Evolutionary conservation across 768 basidiomycete genomes (phyloP).

Genomic region (Vararia minispora): DNA sequence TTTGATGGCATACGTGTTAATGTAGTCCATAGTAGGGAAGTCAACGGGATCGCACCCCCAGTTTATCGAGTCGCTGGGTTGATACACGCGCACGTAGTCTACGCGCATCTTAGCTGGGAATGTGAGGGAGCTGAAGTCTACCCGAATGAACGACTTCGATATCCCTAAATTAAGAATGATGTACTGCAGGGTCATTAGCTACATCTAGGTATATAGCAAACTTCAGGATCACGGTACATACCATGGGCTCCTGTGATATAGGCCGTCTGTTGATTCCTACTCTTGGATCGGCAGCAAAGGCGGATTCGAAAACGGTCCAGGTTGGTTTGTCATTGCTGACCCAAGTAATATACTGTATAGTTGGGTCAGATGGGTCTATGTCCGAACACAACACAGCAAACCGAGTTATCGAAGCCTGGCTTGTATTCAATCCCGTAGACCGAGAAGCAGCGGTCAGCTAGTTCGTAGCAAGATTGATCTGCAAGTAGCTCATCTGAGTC

Average conservation of each 20-base stretch:
- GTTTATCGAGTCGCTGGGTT: constrained; percentile 34
- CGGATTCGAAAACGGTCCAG: constrained; percentile 29
- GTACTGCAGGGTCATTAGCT: constrained; percentile 24
- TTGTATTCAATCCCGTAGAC: constrained; percentile 34
- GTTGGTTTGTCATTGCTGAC: constrained; percentile 25
- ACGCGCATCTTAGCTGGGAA: constrained; percentile 55
- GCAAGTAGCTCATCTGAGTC: no score
- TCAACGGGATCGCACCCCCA: constrained; percentile 60
- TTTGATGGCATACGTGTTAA: constrained; percentile 41
- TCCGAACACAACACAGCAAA: constrained; percentile 16
- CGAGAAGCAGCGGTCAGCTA: constrained; percentile 22
- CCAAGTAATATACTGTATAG: constrained; percentile 29
- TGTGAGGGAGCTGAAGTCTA: constrained; percentile 39
- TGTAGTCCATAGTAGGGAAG: constrained; percentile 70
- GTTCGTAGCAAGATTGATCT: constrained; percentile 22
- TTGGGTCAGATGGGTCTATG: not conserved
- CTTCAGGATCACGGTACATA: constrained; percentile 14
- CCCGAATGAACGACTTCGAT: constrained; percentile 44
- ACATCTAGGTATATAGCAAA: not conserved
- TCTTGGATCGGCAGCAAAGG: constrained; percentile 22
- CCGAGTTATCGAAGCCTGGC: constrained; percentile 20
- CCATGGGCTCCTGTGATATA: constrained; percentile 35
- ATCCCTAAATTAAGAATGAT: constrained; percentile 50
- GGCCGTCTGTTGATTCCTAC: constrained; percentile 23
- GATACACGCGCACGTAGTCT: constrained; percentile 79